phyloP scores from a whole-genome alignment of 768 basidiomycete genomes.

The Naematelia encephala region DNA sequence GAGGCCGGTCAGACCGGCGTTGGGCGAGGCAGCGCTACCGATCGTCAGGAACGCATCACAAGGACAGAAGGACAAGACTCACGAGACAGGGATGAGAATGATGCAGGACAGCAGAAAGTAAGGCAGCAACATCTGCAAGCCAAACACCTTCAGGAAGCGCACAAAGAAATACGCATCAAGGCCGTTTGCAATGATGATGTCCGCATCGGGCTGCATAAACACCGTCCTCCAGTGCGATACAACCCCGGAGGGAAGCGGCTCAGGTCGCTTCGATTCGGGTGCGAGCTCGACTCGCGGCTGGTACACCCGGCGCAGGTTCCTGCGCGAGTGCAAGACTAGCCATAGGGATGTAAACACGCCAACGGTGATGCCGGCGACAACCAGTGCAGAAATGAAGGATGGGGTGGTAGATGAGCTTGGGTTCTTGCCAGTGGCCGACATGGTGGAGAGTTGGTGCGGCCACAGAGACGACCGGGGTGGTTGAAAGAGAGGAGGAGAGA shows the following conservation, averaged over 20 bases:
- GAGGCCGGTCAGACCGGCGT: slow-evolving; percentile 37
- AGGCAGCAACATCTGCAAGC: slow-evolving; percentile 49
- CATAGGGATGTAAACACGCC: slow-evolving; percentile 35
- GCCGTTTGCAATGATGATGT: slow-evolving; percentile 48
- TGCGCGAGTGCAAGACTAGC: slow-evolving; percentile 29
- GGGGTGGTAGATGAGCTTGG: slow-evolving; percentile 33
- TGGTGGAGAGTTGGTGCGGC: slow-evolving; percentile 16
- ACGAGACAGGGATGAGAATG: slow-evolving; percentile 48
- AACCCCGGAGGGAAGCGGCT: slow-evolving; percentile 27
- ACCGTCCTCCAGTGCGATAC: slow-evolving; percentile 43
- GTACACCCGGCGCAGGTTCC: slow-evolving; percentile 36
- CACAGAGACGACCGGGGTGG: neutral
- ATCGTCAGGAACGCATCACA: slow-evolving; percentile 1
- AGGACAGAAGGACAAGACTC: slow-evolving; percentile 16
- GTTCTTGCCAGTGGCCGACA: slow-evolving; percentile 46
- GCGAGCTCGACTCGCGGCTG: slow-evolving; percentile 40
- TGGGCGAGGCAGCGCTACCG: slow-evolving; percentile 38
- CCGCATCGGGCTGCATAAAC: slow-evolving; percentile 27
- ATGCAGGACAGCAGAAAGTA: slow-evolving; percentile 47
- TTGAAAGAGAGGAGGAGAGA: neutral
- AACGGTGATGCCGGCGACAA: slow-evolving; percentile 34
- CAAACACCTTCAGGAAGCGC: slow-evolving; percentile 49
- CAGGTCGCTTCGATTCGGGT: slow-evolving; percentile 42
- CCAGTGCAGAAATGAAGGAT: slow-evolving; percentile 44
- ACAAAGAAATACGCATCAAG: slow-evolving; percentile 51